Conservation (phyloP, 805 yeast genomes). For the Cyberlindnera bimundalis region DNA sequence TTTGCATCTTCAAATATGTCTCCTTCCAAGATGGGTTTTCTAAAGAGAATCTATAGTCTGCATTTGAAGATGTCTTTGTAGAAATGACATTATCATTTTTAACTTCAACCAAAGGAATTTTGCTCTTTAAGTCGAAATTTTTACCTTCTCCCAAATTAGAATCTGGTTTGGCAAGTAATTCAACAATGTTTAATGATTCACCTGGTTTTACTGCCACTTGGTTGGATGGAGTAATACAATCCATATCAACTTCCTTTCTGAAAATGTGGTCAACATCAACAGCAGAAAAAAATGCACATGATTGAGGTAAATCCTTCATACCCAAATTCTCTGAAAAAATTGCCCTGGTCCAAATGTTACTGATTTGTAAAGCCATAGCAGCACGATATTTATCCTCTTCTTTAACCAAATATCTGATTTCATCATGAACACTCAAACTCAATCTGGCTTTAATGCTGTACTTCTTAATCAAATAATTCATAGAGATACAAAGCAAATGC, state of each 20-base stretch:
- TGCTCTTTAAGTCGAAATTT: conserved; percentile 6
- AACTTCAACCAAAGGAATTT: conserved; percentile 2
- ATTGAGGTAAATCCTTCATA: conserved; percentile 83
- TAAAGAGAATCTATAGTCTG: conserved; percentile 5
- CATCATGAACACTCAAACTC: conserved; percentile 91
- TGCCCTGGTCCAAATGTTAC: conserved; percentile 94
- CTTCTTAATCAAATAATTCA: conserved; percentile 72
- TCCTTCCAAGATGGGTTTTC: conserved; percentile 16
- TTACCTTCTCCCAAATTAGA: conserved; percentile 18
- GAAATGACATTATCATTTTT: background rate
- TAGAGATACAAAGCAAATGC: conserved; percentile 77
- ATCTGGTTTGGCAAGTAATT: conserved; percentile 42
- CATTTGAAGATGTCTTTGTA: background rate
- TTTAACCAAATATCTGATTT: conserved; percentile 74
- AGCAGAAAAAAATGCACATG: conserved; percentile 92
- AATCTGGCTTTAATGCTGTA: conserved; percentile 73
- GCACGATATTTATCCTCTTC: conserved; percentile 72
- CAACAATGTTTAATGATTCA: conserved; percentile 60
- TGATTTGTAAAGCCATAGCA: conserved; percentile 80
- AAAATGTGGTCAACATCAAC: conserved; percentile 87
- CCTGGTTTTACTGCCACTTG: conserved; percentile 72
- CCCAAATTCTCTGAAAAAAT: conserved; percentile 93
- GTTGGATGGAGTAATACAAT: conserved; percentile 89
- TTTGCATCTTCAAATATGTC: conserved; percentile 18
- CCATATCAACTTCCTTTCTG: conserved; percentile 89